Base-by-base conservation (phyloP, 305 asterid species). In the Euphrasia arctica region DNA sequence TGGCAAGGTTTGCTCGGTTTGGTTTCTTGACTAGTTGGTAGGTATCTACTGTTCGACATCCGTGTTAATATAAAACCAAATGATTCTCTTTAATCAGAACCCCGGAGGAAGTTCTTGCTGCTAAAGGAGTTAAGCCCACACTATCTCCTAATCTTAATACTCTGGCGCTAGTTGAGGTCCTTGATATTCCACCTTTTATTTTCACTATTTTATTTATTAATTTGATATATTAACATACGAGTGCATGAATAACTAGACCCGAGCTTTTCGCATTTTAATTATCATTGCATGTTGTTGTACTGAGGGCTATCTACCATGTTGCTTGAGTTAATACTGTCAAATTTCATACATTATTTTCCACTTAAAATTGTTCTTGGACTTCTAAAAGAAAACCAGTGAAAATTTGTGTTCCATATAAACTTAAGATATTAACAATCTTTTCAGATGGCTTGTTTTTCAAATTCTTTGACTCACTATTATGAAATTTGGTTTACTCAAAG, bases 81-180 rank as follows among this genome's bases (percentile, higher is more conserved):
- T 48, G 45, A 59, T 68, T 67, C 54, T 48, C 62, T 65, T 47
- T 58, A 56, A 69, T 78, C 77, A 93, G 97, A 88, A 93, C 97
- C 1, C 96, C 97, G 0, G 97, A 90, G 82, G 99, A 90, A 82
- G 93, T 93, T 52, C 83, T 93, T 68, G 96, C 96, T 36, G 99
- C 99, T 62, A 90, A 77, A 86, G 99, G 99, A 63, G 99, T 93
- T 56, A 93, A 93, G 83, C 97, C 99, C 27, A 93, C 96, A 31
- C 72, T 93, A 63, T 93, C 99, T 67, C 99, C 99, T 71, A 93
- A 93, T 74, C 95, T 93, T 29, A 83, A 93, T 77, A 93, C 99
- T 48, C 80, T 93, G 77, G 95, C 96, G 52, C 75, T 93, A 68
- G 87, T 93, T 68, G 98, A 92, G 97, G 98, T 92, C 74, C 65